Base-by-base conservation (phyloP, 179 eudicot genomes). In the Actinidia arguta region DNA sequence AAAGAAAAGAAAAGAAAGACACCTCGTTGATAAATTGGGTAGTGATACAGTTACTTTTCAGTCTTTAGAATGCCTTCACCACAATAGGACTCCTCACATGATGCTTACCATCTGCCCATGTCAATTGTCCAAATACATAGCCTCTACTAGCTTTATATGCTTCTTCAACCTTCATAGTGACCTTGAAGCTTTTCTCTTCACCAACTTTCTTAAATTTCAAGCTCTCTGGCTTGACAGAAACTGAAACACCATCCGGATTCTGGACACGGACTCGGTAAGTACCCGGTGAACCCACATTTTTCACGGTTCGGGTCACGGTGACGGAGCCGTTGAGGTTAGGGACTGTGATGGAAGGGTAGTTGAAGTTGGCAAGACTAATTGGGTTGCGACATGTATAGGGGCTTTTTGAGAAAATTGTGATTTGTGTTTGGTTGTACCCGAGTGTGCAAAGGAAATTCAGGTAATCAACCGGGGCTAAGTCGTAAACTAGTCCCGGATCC, bases 401-500 rank as follows among this genome's bases (percentile, higher is more conserved):
- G 9, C 44, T 39, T 48, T 77, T 78, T 2, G 85, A 59, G 68
- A 95, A 92, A 13, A 84, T n/a, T 7, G 77, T 47, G 11, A 94
- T 82, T 5, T 85, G 87, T 16, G 91, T 90, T 46, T 90, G 72
- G 75, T 88, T 94, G 85, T 92, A 95, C 9, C 92, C 92, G 5
- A 89, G 87, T 42, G 94, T 73, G 62, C 98, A 94, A 0, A 95
- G 83, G 78, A 91, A 94, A 81, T 84, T 88, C 61, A 95, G 85
- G 87, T 95, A 91, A 83, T 95, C 99, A 0, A 72, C 69, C 51
- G 81, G 74, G 0, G 77, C 79, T 73, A 92, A 61, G 75, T 95
- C 99, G 12, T 95, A 95, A 46, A 95, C 96, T 78, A 95, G 58
- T 1, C 99, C 99, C 0, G 99, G 99, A 77, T 94, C 93, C 97